Percentiles rank a stretch among this genome's conserved stretches.
These are phyloP conservation scores for Huiozyma sinensis DNA, from an alignment of 805 yeast species.

Conservation along the genomic window DNA sequence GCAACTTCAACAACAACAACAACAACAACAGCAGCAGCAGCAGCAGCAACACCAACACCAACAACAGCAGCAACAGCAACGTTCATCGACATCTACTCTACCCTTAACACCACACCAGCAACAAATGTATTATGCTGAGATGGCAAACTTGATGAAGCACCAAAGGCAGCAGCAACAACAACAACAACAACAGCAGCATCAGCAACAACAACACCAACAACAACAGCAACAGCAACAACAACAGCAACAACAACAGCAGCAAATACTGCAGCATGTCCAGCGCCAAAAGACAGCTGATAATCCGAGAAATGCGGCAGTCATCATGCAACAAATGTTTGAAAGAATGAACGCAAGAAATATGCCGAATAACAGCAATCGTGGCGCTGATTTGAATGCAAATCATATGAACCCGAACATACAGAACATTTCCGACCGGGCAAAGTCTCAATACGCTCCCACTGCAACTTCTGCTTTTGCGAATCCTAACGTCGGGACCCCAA, in stretches of 20 bases:
- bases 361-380: neutral
- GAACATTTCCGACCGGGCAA: neutral
- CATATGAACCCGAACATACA: neutral
- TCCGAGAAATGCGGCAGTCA: neutral
- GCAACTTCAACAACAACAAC: slow-evolving; percentile 3
- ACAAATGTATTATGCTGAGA: slow-evolving; percentile 1
- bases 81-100: slow-evolving; percentile 4
- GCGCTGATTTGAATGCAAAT: too few relatives aligned
- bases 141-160: slow-evolving; percentile 1
- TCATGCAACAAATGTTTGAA: neutral
- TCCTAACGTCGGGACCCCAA: too few relatives aligned
- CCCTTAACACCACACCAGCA: slow-evolving; percentile 6
- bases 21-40: slow-evolving; percentile 3
- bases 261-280: too few relatives aligned
- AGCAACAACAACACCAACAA: neutral
- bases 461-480: neutral
- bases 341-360: neutral
- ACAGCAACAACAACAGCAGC: neutral
- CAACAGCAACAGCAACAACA: neutral
- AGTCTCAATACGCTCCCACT: neutral
- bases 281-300: neutral
- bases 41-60: slow-evolving; percentile 3
- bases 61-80: slow-evolving; percentile 1
- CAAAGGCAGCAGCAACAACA: slow-evolving; percentile 1
- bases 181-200: neutral